Conservation (phyloP, 2,329 filamentous ascomycete species). For the Hysterium pulicare region DNA sequence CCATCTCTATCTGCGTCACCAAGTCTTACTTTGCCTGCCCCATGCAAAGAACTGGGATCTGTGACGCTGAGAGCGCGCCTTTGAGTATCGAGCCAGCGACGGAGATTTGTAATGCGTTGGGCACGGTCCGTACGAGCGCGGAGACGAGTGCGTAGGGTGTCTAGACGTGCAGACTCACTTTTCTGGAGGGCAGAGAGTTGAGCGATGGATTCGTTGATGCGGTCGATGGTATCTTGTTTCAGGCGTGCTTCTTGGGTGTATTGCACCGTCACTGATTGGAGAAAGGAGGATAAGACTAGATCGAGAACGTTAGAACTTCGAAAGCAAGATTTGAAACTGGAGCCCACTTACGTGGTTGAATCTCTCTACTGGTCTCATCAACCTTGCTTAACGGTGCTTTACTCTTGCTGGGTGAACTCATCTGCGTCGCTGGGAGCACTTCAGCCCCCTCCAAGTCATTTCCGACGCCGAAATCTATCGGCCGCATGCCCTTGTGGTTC, state of each 20-base stretch:
- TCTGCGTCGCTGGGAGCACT: conserved; percentile 44
- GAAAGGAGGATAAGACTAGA: conserved; percentile 72
- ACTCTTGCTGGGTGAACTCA: conserved; percentile 34
- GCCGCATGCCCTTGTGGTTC: conserved; percentile 83
- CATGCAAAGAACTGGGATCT: conserved; percentile 42
- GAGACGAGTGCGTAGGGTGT: conserved; percentile 64
- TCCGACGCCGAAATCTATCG: conserved; percentile 92
- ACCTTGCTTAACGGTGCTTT: conserved; percentile 47
- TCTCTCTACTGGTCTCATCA: conserved; percentile 73
- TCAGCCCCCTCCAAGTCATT: conserved; percentile 53
- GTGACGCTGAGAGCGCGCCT: conserved; percentile 50
- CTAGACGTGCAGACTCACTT: conserved; percentile 70
- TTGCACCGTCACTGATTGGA: conserved; percentile 73
- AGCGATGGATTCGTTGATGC: conserved; percentile 75
- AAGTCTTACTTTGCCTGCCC: conserved; percentile 42
- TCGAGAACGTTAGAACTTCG: conserved; percentile 36
- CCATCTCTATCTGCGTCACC: conserved; percentile 48
- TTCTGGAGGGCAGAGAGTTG: conserved; percentile 75
- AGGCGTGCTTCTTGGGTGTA: conserved; percentile 77
- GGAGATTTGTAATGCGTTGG: conserved; percentile 74
- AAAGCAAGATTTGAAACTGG: too few relatives aligned
- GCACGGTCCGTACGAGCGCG: conserved; percentile 62
- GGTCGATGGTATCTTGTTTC: conserved; percentile 80
- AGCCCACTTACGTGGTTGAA: conserved; percentile 67
- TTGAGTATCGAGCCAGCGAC: conserved; percentile 69